Evolutionary conservation across 192 early-diverging fungal genomes (phyloP).

Genomic region (Linderina pennispora): DNA sequence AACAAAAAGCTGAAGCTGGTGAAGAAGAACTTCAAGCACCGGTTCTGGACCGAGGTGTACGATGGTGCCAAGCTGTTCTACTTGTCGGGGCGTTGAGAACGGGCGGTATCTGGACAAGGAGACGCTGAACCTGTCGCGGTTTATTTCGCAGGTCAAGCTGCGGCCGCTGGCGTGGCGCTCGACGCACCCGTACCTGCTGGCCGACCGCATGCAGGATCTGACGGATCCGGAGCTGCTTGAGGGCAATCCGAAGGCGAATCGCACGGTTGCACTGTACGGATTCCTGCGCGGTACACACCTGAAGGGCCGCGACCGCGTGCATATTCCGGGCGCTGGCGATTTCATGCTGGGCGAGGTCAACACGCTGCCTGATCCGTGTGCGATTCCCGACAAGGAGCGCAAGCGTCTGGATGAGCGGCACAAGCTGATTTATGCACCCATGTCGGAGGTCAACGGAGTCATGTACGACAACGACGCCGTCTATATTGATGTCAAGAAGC

Average conservation of each 20-base stretch:
- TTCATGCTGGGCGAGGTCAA: conserved; percentile 68
- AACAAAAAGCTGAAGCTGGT: conserved; percentile 82
- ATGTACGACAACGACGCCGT: conserved; percentile 99
- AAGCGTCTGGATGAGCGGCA: conserved; percentile 88
- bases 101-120: conserved; percentile 91
- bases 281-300: conserved; percentile 94
- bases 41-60: conserved; percentile 99
- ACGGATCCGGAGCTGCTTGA: conserved; percentile 86
- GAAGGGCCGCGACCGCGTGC: conserved; percentile 78
- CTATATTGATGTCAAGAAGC: conserved; percentile 90
- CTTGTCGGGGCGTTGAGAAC: conserved; percentile 92
- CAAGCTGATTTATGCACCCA: conserved; percentile 96
- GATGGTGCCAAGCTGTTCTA: conserved; percentile 99
- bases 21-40: conserved; percentile 93
- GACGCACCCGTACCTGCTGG: conserved; percentile 96
- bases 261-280: conserved; percentile 92
- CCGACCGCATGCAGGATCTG: conserved; percentile 94
- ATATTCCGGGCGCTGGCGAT: conserved; percentile 96
- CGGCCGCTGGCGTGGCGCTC: conserved; percentile 95
- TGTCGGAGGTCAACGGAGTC: conserved; percentile 96
- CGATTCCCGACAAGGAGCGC: conserved; percentile 90
- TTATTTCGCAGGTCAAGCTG: conserved; percentile 99
- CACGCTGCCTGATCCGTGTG: conserved; percentile 88
- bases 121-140: conserved; percentile 89
- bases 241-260: conserved; percentile 76